Evolutionary conservation across 108 stramenopile species (phyloP).

Genomic region (Cyclotella sp.): DNA sequence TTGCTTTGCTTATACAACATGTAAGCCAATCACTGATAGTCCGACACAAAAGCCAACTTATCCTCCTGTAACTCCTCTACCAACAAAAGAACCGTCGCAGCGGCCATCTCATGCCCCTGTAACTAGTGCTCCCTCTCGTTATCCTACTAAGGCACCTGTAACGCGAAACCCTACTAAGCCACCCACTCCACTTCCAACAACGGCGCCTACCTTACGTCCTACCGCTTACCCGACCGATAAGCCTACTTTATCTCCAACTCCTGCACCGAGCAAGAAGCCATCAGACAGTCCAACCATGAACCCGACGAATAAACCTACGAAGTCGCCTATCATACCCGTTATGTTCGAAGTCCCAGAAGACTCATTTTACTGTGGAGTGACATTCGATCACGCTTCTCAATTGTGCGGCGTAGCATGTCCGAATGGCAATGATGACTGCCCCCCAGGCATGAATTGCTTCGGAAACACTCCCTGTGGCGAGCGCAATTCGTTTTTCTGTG

Average conservation of each 20-base stretch:
- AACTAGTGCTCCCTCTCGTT: slow-evolving; percentile 14
- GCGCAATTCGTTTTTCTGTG: slow-evolving; percentile 70
- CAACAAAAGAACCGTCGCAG: slow-evolving; percentile 4
- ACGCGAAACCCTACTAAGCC: not conserved
- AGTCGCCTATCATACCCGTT: slow-evolving; percentile 44
- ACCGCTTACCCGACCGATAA: slow-evolving; percentile 15
- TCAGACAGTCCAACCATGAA: slow-evolving; percentile 39
- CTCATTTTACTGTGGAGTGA: slow-evolving; percentile 54
- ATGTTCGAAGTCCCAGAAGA: slow-evolving; percentile 48
- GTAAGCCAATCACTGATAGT: slow-evolving; percentile 36
- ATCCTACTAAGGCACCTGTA: slow-evolving; percentile 9
- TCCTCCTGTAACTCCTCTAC: slow-evolving; percentile 10
- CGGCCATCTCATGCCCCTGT: not conserved
- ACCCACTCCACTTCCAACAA: slow-evolving; percentile 1
- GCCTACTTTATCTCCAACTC: slow-evolving; percentile 30
- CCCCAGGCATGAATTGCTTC: slow-evolving; percentile 44
- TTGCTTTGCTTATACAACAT: slow-evolving; percentile 85
- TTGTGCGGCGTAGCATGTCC: slow-evolving; percentile 47
- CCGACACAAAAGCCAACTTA: slow-evolving; percentile 24
- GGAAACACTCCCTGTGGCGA: slow-evolving; percentile 56
- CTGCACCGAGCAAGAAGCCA: slow-evolving; percentile 27
- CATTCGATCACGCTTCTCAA: slow-evolving; percentile 47
- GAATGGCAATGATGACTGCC: slow-evolving; percentile 47
- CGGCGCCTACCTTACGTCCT: slow-evolving; percentile 1
- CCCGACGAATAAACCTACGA: slow-evolving; percentile 40